Evolutionary conservation across 306 rosid species (phyloP), one percentile per base, ranked within the genome.

Genomic region (Prosopis cineraria): DNA sequence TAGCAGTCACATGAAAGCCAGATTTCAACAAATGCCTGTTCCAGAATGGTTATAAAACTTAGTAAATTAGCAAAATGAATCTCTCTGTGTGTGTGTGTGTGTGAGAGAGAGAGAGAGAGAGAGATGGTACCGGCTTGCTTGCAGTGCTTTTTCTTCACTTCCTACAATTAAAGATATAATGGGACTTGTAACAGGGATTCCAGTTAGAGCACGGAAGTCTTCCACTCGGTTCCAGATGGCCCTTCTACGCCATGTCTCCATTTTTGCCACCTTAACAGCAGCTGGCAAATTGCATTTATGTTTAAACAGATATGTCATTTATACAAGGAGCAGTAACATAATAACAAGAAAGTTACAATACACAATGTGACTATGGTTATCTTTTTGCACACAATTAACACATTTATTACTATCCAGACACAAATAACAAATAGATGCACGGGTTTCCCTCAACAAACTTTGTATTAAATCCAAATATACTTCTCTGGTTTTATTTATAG

Each of bases 1-100:
- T 95, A 62, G 98, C 98, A 40, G 97, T 91, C 75, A 95, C 97
- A 25, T 93, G 99, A 77, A 95, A 92, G 78, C 99, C 99, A 53
- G 98, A 87, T 85, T 88, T 88, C 85, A 95, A 72, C 87, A 93
- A 74, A 84, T 90, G 78, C 85, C 99, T 95, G 91, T 52, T 80
- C 65, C 71, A 77, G 27, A 68, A 85, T 34, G 53, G 62, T 10
- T 20, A 13, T 75, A 31, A 80, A 72, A 24, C 33, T 83, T 33
- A 78, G 84, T 69, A 60, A 16, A 72, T 63, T 48, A 25, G 44
- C 34, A 65, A 31, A 72, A 41, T 60, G 17, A 30, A 10, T 33
- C 41, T 11, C 7, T 3, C 1, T 3, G 7, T 36, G 39, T 16
- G 52, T 0, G 52, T 45, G 52, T 6, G 20, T 14, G 50, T 5